These are phyloP conservation scores for Chaetomiaceae sp. DNA, from an alignment of 2,329 filamentous ascomycete species.

Conservation along the genomic window DNA sequence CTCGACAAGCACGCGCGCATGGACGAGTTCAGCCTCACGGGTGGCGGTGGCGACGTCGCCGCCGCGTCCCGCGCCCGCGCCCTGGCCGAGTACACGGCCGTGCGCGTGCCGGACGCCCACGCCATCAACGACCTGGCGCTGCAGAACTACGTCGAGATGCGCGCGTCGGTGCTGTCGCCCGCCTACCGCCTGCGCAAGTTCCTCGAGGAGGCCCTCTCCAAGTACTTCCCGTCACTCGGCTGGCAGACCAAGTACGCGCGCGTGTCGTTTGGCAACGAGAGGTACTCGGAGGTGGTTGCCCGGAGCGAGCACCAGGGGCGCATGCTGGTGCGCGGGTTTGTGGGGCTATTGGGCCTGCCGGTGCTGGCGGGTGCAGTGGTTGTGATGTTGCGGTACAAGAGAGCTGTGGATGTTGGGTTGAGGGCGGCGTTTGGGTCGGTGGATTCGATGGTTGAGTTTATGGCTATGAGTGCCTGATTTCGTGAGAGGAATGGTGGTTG, in stretches of 20 bases:
- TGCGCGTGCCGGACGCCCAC: conserved; percentile 71
- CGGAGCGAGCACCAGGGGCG: conserved; percentile 64
- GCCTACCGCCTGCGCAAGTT: conserved; percentile 76
- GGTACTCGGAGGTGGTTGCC: conserved; percentile 75
- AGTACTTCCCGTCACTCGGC: conserved; percentile 68
- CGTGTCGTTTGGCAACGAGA: conserved; percentile 88
- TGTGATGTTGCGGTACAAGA: conserved; percentile 17
- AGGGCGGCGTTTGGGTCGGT: conserved; percentile 18
- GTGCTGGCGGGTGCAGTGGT: conserved; percentile 17
- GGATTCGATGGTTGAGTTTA: conserved; percentile 17
- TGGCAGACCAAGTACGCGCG: conserved; percentile 91
- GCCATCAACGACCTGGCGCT: conserved; percentile 90
- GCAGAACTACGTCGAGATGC: conserved; percentile 92
- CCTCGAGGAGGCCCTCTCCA: conserved; percentile 76
- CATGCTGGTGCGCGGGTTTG: conserved; percentile 45
- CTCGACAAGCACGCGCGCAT: conserved; percentile 58
- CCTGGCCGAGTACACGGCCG: conserved; percentile 66
- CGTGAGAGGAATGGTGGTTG: too few species aligned
- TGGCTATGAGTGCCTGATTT: conserved; percentile 13
- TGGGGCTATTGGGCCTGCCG: conserved; percentile 27
- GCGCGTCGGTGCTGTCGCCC: conserved; percentile 70
- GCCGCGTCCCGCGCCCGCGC: conserved; percentile 60
- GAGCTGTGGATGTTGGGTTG: conserved; percentile 17
- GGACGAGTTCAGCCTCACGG: conserved; percentile 15
- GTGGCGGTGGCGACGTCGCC: conserved; percentile 46